phyloP scores from a whole-genome alignment of 495 filamentous ascomycete genomes.

The Aspergillus panamensis region DNA sequence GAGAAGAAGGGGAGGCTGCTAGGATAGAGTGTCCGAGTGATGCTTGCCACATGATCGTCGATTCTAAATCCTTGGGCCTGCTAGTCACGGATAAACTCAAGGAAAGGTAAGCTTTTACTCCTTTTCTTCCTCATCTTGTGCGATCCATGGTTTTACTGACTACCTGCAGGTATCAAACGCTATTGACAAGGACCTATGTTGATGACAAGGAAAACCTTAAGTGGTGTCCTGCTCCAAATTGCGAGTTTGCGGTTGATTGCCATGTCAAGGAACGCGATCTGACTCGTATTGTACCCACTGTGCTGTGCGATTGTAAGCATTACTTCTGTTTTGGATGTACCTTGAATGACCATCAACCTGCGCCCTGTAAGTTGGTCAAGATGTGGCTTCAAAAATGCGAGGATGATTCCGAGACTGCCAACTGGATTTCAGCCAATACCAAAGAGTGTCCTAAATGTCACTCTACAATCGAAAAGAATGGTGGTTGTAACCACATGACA shows the following conservation, averaged over 20 bases:
- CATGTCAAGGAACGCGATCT: slow-evolving; percentile 80
- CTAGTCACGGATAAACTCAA: slow-evolving; percentile 72
- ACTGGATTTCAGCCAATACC: slow-evolving; percentile 99
- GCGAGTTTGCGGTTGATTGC: slow-evolving; percentile 88
- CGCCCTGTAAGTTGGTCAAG: slow-evolving; percentile 88
- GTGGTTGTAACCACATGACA: slow-evolving; percentile 99
- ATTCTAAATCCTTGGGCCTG: slow-evolving; percentile 80
- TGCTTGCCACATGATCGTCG: slow-evolving; percentile 84
- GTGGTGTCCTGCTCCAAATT: slow-evolving; percentile 97
- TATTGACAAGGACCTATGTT: slow-evolving; percentile 91
- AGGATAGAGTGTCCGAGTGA: slow-evolving; percentile 91
- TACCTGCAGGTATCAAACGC: slow-evolving; percentile 65
- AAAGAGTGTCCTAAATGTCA: slow-evolving; percentile 96
- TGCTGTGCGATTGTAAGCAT: slow-evolving; percentile 77
- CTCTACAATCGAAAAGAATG: slow-evolving; percentile 98
- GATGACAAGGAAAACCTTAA: slow-evolving; percentile 92
- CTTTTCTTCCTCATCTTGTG: not conserved
- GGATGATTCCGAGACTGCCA: slow-evolving; percentile 96
- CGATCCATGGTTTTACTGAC: not conserved
- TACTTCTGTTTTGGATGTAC: slow-evolving; percentile 96
- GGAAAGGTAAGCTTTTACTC: slow-evolving; percentile 49
- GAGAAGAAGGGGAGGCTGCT: slow-evolving; percentile 89
- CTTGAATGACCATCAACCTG: slow-evolving; percentile 87
- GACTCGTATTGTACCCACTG: slow-evolving; percentile 79
- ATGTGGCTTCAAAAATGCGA: slow-evolving; percentile 98